phyloP scores from a whole-genome alignment of 179 eudicot genomes.

The Spinacia oleracea region DNA sequence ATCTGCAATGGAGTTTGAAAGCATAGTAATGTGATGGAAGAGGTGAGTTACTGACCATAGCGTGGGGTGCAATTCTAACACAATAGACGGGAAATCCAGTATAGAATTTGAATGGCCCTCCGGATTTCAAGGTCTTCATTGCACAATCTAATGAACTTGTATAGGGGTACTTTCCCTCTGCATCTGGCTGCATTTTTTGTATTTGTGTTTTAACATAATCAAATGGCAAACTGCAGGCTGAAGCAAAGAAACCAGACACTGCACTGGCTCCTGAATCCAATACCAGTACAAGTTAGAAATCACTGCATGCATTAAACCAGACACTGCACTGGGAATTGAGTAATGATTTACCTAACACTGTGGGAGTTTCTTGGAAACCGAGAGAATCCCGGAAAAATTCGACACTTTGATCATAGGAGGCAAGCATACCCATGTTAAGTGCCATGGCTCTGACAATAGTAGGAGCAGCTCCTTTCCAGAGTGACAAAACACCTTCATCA shows the following conservation, averaged over 20 bases:
- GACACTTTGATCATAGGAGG: conserved; percentile 64
- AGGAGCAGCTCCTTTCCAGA: conserved; percentile 62
- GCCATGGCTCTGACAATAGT: conserved; percentile 57
- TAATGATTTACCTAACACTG: conserved; percentile 59
- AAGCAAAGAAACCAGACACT: conserved; percentile 48
- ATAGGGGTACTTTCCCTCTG: conserved; percentile 43
- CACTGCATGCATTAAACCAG: too few relatives aligned
- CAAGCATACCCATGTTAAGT: conserved; percentile 57
- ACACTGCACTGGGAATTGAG: not conserved
- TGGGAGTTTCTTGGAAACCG: conserved; percentile 67
- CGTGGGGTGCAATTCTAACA: conserved; percentile 48
- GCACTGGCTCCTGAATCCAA: conserved; percentile 39
- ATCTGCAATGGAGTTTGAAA: not conserved
- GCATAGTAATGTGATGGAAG: not conserved
- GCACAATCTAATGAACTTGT: conserved; percentile 41
- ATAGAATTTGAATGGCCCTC: conserved; percentile 44
- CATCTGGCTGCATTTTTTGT: conserved; percentile 52
- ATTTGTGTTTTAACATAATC: conserved; percentile 44
- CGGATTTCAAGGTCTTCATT: conserved; percentile 39
- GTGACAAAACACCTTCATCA: conserved; percentile 53
- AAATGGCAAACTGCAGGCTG: conserved; percentile 48
- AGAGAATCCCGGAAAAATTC: conserved; percentile 72
- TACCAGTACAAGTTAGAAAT: not conserved
- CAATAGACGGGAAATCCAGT: conserved; percentile 51
- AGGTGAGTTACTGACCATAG: conserved; percentile 34